Percentiles rank a stretch among this genome's conserved stretches.
Evolutionary conservation across 2,329 filamentous ascomycete genomes (phyloP).

Genomic region (Cylindrodendrum hubeiense): DNA sequence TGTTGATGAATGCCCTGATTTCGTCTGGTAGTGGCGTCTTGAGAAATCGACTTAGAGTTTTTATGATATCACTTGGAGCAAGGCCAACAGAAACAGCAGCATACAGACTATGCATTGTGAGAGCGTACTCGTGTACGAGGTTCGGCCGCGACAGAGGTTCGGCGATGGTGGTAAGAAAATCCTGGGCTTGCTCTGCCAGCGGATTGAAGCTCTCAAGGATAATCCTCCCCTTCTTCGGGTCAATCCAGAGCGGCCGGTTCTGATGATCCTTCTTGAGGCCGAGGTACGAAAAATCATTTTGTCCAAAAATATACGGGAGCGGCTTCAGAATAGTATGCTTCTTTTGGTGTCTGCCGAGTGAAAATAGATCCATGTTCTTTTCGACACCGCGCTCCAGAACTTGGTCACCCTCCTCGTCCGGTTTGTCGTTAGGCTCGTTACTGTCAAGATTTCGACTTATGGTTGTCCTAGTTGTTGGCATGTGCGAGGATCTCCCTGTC

Average conservation of each 20-base stretch:
- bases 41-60: slow-evolving; percentile 82
- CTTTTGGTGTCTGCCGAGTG: neutral
- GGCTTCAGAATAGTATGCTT: neutral
- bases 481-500: neutral
- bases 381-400: neutral
- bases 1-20: slow-evolving; percentile 77
- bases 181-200: slow-evolving; percentile 82
- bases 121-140: slow-evolving; percentile 87
- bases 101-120: slow-evolving; percentile 89
- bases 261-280: slow-evolving; percentile 84
- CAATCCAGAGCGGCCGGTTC: slow-evolving; percentile 89
- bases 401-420: neutral
- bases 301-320: neutral
- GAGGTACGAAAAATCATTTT: neutral
- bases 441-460: neutral
- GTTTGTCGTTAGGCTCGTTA: neutral
- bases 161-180: slow-evolving; percentile 91
- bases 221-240: slow-evolving; percentile 82
- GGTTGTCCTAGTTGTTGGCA: neutral
- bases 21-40: slow-evolving; percentile 83
- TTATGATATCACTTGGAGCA: slow-evolving; percentile 71
- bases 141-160: slow-evolving; percentile 87
- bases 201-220: slow-evolving; percentile 93
- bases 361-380: neutral
- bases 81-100: slow-evolving; percentile 90